These are phyloP conservation scores for Chlorella variabilis DNA, from an alignment of 163 green algal genomes.

Conservation along the genomic window DNA sequence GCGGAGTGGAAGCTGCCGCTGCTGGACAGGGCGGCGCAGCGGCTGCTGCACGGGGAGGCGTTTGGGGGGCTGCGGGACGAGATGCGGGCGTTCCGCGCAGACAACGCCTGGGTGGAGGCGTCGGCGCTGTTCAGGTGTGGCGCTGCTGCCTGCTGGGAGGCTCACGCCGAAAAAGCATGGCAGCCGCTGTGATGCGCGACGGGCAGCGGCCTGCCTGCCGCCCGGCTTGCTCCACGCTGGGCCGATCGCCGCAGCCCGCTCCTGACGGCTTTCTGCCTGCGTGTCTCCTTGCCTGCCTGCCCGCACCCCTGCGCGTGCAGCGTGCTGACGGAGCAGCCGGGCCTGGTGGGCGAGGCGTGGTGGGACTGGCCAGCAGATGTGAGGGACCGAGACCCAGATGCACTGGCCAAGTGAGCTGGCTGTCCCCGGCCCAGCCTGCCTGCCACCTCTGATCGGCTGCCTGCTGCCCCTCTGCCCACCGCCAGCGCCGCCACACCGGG, in stretches of 20 bases:
- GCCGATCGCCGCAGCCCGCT: background rate
- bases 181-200: background rate
- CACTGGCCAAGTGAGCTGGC: conserved; percentile 48
- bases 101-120: conserved; percentile 86
- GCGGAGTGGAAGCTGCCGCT: conserved; percentile 62
- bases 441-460: too few relatives aligned
- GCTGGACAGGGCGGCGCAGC: conserved; percentile 77
- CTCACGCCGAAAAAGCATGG: too few relatives aligned
- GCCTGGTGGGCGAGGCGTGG: conserved; percentile 75
- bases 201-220: too few relatives aligned
- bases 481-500: too few relatives aligned
- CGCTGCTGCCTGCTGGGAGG: too few relatives aligned
- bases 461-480: too few relatives aligned
- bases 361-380: conserved; percentile 90
- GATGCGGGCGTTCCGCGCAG: conserved; percentile 62
- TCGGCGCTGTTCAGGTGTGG: conserved; percentile 88
- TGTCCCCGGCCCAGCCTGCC: background rate
- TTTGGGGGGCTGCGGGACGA: conserved; percentile 55
- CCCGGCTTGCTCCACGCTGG: background rate
- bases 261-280: background rate
- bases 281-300: background rate
- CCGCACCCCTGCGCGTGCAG: background rate
- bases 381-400: conserved; percentile 58
- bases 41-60: conserved; percentile 59
- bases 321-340: conserved; percentile 67